Conservation (phyloP, 305 asterid species). For the Solanum chacoense region DNA sequence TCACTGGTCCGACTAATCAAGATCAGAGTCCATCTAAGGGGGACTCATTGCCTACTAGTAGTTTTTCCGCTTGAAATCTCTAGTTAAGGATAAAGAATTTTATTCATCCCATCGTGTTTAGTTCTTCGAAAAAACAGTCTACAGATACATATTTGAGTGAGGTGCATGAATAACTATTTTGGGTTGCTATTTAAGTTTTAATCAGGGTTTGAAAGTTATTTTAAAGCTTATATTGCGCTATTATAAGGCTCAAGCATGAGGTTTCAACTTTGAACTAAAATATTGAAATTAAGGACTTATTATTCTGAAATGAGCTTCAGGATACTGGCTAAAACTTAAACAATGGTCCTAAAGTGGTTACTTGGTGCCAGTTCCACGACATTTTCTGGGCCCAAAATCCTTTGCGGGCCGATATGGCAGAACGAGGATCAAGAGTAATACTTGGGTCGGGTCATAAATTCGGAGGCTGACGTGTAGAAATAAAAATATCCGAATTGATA, state of each 20-base stretch:
- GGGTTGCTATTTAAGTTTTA: background rate
- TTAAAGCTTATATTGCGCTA: background rate
- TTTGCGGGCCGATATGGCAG: background rate
- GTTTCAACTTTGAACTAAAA: background rate
- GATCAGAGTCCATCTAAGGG: background rate
- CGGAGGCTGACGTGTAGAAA: background rate
- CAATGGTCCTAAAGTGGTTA: background rate
- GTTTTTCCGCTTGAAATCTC: background rate
- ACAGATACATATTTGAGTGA: background rate
- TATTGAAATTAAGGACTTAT: background rate
- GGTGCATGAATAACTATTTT: background rate
- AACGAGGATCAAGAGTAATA: background rate
- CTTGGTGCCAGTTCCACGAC: background rate
- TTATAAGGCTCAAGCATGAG: background rate
- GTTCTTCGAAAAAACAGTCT: background rate
- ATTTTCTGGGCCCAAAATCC: background rate
- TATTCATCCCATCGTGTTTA: background rate
- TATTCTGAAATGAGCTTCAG: background rate
- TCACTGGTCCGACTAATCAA: background rate
- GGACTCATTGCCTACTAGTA: background rate
- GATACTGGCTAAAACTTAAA: background rate
- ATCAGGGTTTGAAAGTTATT: background rate
- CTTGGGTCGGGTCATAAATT: background rate
- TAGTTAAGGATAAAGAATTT: background rate
- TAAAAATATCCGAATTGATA: slow-evolving; percentile 4